Evolutionary conservation across 2,329 filamentous ascomycete genomes (phyloP), one percentile per base, ranked within the genome.

Genomic region (Fusarium redolens): DNA sequence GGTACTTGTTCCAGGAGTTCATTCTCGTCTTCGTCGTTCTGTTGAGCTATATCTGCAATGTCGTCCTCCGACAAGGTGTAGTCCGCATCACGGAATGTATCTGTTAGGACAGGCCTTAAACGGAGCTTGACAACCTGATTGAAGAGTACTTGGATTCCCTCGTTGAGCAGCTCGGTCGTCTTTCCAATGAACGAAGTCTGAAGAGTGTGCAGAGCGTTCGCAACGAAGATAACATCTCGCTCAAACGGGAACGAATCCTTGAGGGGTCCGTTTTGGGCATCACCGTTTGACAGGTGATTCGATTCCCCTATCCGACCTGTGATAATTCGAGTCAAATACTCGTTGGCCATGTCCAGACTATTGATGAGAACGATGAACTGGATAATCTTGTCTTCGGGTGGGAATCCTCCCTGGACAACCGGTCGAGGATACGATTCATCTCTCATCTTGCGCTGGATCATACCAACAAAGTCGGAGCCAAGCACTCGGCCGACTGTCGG

Each of bases 381-480:
- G 57, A 98, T 90, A 72, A 98, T 93, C 75, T 92, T 94, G 76
- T 95, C 91, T 81, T 99, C 96, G 0, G 95, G 94, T 1, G 96
- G 96, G 48, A 95, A 87, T 1, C 91, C 92, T 43, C 95, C 95
- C 80, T 94, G 92, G 2, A 95, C 89, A 1, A 90, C 85, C 4
- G 94, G 87, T 78, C 92, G 94, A 0, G 96, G 96, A 79, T 98
- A 98, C 69, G 92, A 93, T 81, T 99, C 96, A 80, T 98, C 95
- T 48, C 95, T 91, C 96, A 99, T 98, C 83, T 97, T 97, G 65
- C 96, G 92, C 81, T 98, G 96, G 43, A 97, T 92, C 95, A 99
- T 98, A 77, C 94, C 94, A 73, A 98, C 92, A 80, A 98, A 99
- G 81, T 99, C 96, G 7, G 91, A 91, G 35, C 92, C 91, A 7